phyloP scores from a whole-genome alignment of 2,329 filamentous ascomycete genomes.

The Neobulgaria alba region DNA sequence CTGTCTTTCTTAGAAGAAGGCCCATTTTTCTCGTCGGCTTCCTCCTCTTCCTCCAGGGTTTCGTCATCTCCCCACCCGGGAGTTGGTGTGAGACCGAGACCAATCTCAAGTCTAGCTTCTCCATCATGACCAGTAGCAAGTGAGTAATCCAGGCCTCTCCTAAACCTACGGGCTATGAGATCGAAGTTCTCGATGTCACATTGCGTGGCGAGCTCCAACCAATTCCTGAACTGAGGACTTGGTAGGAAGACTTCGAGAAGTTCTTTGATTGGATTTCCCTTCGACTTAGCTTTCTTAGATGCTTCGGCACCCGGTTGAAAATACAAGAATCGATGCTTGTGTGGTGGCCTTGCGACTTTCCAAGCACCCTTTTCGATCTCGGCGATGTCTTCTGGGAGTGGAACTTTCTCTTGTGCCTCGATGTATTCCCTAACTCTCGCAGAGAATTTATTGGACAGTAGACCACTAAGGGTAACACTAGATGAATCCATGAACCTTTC shows the following conservation, averaged over 20 bases:
- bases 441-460: slow-evolving; percentile 73
- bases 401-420: slow-evolving; percentile 49
- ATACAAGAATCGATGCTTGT: slow-evolving; percentile 92
- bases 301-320: slow-evolving; percentile 44
- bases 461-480: slow-evolving; percentile 70
- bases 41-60: slow-evolving; percentile 41
- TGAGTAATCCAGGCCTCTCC: slow-evolving; percentile 82
- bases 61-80: slow-evolving; percentile 73
- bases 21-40: slow-evolving; percentile 30
- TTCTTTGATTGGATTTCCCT: slow-evolving; percentile 58
- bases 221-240: slow-evolving; percentile 78
- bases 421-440: slow-evolving; percentile 63
- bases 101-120: slow-evolving; percentile 75
- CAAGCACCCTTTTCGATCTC: slow-evolving; percentile 54
- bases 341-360: slow-evolving; percentile 77
- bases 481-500: slow-evolving; percentile 76
- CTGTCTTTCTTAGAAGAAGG: slow-evolving; percentile 28
- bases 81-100: slow-evolving; percentile 77
- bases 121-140: slow-evolving; percentile 78
- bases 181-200: slow-evolving; percentile 66
- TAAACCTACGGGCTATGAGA: slow-evolving; percentile 77
- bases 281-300: slow-evolving; percentile 2
- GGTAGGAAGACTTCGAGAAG: slow-evolving; percentile 77
- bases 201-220: slow-evolving; percentile 77
- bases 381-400: slow-evolving; percentile 37